These are phyloP conservation scores for Hermanozyma aechmeae DNA, from an alignment of 805 yeast genomes.

Conservation along the genomic window DNA sequence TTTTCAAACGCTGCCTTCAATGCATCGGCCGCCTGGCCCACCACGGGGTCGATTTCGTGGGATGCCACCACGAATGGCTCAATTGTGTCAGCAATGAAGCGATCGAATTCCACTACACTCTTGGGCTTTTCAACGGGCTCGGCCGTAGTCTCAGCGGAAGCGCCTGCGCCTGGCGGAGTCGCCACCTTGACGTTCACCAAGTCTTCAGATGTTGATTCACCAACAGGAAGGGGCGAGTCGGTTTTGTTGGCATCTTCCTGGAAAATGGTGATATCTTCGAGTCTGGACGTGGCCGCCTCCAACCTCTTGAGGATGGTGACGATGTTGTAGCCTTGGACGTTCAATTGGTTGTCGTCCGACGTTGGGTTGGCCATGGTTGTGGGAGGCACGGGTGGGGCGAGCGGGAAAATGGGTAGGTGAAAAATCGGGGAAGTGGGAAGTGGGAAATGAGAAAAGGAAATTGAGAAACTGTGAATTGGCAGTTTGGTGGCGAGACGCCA, in stretches of 20 bases:
- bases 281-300: slow-evolving; percentile 88
- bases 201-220: no score
- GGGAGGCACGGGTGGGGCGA: no score
- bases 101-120: slow-evolving; percentile 44
- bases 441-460: no score
- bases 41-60: slow-evolving; percentile 42
- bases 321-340: slow-evolving; percentile 77
- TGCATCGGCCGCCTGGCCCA: slow-evolving; percentile 45
- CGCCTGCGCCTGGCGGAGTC: slow-evolving; percentile 5
- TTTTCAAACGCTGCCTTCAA: slow-evolving; percentile 46
- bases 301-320: slow-evolving; percentile 65
- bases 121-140: slow-evolving; percentile 24
- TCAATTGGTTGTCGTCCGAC: slow-evolving; percentile 35
- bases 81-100: slow-evolving; percentile 41
- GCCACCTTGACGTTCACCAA: background rate
- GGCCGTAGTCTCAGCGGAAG: slow-evolving; percentile 6
- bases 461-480: no score
- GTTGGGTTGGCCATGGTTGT: slow-evolving; percentile 13
- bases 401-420: background rate
- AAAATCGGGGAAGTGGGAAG: background rate
- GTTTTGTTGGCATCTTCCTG: slow-evolving; percentile 49
- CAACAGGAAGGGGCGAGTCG: slow-evolving; percentile 1
- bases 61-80: slow-evolving; percentile 53
- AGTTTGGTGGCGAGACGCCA: no score
- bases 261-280: slow-evolving; percentile 78